These are phyloP conservation scores for Bruguiera hainesii DNA, from an alignment of 441 rosid genomes.

Conservation along the genomic window DNA sequence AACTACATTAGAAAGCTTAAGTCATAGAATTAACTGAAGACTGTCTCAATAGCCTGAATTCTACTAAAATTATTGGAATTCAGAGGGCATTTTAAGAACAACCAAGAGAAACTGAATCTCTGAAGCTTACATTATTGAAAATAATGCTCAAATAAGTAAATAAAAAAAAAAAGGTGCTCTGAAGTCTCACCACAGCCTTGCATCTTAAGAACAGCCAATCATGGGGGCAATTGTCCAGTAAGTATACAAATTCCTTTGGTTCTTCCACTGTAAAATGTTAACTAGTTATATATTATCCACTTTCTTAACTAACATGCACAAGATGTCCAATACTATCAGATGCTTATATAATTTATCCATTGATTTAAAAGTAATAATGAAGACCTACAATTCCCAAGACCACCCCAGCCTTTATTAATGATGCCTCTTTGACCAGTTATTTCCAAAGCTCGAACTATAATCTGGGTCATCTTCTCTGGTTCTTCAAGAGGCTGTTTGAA, in stretches of 20 bases:
- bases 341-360: slow-evolving; percentile 5
- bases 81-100: no score
- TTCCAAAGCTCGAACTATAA: slow-evolving; percentile 76
- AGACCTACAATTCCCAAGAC: slow-evolving; percentile 82
- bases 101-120: no score
- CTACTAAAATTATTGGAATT: no score
- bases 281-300: neutral
- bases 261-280: slow-evolving; percentile 65
- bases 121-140: no score
- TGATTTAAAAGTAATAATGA: slow-evolving; percentile 2
- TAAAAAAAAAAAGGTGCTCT: neutral
- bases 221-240: slow-evolving; percentile 87
- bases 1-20: no score
- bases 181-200: slow-evolving; percentile 87
- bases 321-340: neutral
- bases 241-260: slow-evolving; percentile 72
- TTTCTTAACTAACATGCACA: neutral
- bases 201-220: slow-evolving; percentile 94
- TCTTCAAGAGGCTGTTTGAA: slow-evolving; percentile 78
- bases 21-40: no score
- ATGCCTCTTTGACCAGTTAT: slow-evolving; percentile 91
- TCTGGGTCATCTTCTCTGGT: slow-evolving; percentile 86
- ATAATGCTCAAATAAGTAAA: neutral
- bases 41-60: no score
- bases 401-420: slow-evolving; percentile 99